Percentiles rank a stretch among this genome's conserved stretches.
Evolutionary conservation across 495 filamentous ascomycete species (phyloP).

Genomic region (Podospora pseudopauciseta): DNA sequence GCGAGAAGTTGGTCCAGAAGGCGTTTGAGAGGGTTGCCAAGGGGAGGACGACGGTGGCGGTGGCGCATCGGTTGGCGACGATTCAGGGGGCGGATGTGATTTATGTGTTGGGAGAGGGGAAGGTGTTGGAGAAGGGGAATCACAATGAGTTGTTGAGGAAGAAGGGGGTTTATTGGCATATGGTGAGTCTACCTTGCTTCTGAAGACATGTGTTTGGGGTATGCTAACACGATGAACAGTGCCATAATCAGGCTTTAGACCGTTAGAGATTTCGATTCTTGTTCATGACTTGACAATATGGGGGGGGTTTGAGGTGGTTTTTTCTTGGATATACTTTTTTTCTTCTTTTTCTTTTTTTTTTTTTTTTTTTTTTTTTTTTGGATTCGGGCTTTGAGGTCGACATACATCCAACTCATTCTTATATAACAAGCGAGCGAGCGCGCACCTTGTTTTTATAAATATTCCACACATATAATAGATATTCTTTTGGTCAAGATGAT

Average conservation of each 20-base stretch:
- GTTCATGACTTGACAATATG: neutral
- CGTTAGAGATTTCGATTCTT: constrained; percentile 22
- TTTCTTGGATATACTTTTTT: neutral
- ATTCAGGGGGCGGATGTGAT: constrained; percentile 54
- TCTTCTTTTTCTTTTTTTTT: neutral
- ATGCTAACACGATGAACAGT: constrained; percentile 27
- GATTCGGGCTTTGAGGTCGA: neutral
- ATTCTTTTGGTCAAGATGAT: neutral
- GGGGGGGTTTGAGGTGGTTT: neutral
- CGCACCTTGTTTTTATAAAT: neutral
- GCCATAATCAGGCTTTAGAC: constrained; percentile 41
- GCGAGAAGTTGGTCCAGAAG: constrained; percentile 66
- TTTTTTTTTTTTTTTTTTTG: neutral
- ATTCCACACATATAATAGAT: neutral
- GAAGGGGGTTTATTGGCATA: constrained; percentile 47
- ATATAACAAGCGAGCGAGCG: neutral
- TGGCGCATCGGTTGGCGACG: constrained; percentile 60
- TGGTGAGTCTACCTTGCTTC: constrained; percentile 27
- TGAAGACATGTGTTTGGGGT: neutral
- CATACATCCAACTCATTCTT: neutral
- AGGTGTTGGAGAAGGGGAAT: constrained; percentile 51
- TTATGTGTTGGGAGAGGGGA: constrained; percentile 49
- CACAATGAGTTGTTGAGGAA: constrained; percentile 47
- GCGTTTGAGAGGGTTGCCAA: constrained; percentile 60
- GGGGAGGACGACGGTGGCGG: constrained; percentile 64